Conservation (phyloP, 2,329 filamentous ascomycete species). For the Paracorniculantispora psalliotae region DNA sequence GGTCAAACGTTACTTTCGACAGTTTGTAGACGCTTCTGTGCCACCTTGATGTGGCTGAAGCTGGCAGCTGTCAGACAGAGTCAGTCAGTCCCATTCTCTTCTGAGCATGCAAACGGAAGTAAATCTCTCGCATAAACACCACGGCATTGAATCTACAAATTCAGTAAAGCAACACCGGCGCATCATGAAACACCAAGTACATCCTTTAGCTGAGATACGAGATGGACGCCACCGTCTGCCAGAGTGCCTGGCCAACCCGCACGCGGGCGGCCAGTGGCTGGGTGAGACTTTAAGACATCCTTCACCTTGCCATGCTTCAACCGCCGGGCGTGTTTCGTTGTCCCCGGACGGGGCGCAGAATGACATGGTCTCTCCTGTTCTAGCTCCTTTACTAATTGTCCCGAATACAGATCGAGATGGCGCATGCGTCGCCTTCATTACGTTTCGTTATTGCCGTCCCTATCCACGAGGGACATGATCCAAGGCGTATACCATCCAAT, state of each 20-base stretch:
- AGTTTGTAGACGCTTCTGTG: neutral
- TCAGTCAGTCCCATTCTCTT: neutral
- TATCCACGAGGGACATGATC: too few relatives aligned
- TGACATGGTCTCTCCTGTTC: neutral
- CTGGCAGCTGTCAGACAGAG: neutral
- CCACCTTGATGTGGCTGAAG: constrained; percentile 3
- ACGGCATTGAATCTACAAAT: neutral
- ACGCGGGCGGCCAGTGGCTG: neutral
- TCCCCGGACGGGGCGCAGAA: neutral
- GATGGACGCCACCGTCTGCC: neutral
- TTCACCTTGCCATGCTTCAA: neutral
- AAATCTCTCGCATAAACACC: neutral
- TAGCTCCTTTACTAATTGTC: neutral
- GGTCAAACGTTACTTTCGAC: neutral
- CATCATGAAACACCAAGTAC: neutral
- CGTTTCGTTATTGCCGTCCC: neutral
- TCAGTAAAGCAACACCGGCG: neutral
- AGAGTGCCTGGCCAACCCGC: neutral
- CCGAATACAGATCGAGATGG: neutral
- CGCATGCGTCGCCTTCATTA: neutral
- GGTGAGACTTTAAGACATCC: neutral
- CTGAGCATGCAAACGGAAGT: neutral
- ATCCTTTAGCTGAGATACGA: neutral
- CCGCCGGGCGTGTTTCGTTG: neutral
- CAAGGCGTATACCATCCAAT: neutral